These are phyloP conservation scores for Xylaria bambusicola DNA, from an alignment of 495 filamentous ascomycete genomes.

Conservation along the genomic window DNA sequence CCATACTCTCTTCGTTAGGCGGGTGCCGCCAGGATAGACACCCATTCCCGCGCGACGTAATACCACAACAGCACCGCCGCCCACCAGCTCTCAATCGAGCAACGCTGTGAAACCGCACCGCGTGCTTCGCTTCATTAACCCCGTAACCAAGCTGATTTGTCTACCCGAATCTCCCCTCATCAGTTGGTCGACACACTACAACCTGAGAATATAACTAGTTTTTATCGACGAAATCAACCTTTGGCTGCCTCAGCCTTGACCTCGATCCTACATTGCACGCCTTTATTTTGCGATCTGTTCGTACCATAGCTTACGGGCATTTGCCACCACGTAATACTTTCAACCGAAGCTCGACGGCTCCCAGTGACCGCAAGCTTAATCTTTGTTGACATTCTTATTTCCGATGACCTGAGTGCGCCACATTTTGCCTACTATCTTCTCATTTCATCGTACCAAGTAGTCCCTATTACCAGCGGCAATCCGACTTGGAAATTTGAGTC, in stretches of 20 bases:
- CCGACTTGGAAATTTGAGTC: background rate
- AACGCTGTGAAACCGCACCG: background rate
- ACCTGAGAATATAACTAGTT: too few species aligned
- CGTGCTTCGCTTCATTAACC: background rate
- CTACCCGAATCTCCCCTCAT: too few species aligned
- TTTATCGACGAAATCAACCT: too few species aligned
- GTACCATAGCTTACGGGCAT: too few species aligned
- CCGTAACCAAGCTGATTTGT: background rate
- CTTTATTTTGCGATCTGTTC: background rate
- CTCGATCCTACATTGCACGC: background rate
- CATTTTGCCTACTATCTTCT: background rate
- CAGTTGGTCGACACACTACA: background rate
- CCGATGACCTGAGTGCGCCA: constrained; percentile 9
- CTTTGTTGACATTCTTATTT: background rate
- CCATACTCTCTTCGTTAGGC: background rate
- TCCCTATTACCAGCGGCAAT: background rate
- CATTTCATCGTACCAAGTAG: constrained; percentile 2
- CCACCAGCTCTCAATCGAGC: background rate
- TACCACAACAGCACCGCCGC: background rate
- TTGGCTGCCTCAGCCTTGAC: too few species aligned
- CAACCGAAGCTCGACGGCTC: too few species aligned
- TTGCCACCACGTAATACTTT: too few species aligned
- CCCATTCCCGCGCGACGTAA: background rate
- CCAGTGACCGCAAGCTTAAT: background rate
- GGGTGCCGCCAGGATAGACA: background rate